Conservation (phyloP, 164 flowering plant genomes). For the Kingdonia uniflora region DNA sequence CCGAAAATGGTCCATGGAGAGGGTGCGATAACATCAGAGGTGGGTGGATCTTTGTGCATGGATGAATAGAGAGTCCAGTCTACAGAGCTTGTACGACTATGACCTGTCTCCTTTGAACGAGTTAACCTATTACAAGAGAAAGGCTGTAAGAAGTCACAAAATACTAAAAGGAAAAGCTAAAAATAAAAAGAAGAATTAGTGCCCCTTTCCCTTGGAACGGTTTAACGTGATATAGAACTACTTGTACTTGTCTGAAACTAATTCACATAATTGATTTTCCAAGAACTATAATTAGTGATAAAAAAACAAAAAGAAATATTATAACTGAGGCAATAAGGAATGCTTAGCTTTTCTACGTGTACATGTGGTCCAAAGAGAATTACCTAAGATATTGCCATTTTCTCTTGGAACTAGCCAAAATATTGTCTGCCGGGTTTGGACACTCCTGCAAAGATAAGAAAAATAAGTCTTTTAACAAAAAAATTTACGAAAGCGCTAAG, state of each 20-base stretch:
- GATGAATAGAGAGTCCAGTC: constrained; percentile 64
- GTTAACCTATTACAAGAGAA: constrained; percentile 30
- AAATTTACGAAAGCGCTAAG: not conserved
- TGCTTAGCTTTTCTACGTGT: not conserved
- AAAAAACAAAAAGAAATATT: too few species aligned
- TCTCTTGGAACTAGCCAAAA: constrained; percentile 25
- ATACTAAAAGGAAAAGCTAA: not conserved
- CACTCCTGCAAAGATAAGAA: constrained; percentile 29
- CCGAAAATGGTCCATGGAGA: constrained; percentile 94
- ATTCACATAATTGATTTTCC: too few species aligned
- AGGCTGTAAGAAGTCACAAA: not conserved
- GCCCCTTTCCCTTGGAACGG: too few species aligned
- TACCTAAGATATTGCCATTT: constrained; percentile 64
- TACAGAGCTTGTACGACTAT: constrained; percentile 22
- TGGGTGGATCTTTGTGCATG: constrained; percentile 33
- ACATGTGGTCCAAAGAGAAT: not conserved
- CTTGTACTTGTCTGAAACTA: too few species aligned
- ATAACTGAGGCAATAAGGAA: too few species aligned
- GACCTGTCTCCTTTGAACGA: constrained; percentile 23
- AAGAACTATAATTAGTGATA: too few species aligned
- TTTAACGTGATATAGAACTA: too few species aligned
- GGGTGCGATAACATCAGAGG: constrained; percentile 82
- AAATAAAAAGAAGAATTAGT: too few species aligned
- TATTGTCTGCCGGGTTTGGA: constrained; percentile 20
- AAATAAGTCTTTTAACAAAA: not conserved